Percentiles rank a stretch among this genome's conserved stretches.
These are phyloP conservation scores for Cerrena zonata DNA, from an alignment of 1,284 basidiomycete species.

Conservation along the genomic window DNA sequence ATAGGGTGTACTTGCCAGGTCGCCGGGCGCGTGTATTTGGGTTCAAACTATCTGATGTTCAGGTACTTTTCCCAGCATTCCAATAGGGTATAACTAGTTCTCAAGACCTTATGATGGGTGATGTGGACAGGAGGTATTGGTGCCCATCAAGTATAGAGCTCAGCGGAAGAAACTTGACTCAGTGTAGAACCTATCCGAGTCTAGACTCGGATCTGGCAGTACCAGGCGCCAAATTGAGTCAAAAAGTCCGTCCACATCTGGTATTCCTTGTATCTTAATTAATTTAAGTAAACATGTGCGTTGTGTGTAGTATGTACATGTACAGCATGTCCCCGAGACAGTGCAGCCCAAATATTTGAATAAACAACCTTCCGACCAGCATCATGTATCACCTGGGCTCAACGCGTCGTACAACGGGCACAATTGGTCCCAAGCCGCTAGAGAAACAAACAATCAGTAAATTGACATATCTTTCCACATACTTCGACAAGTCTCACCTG, in stretches of 20 bases:
- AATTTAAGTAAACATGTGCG: neutral
- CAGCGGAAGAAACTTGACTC: no score
- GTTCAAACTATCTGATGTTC: neutral
- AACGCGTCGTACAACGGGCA: constrained; percentile 19
- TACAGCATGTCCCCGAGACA: no score
- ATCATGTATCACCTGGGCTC: neutral
- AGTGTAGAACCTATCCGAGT: no score
- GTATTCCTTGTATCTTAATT: neutral
- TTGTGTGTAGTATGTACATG: no score
- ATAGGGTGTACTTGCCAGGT: neutral
- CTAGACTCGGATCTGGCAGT: no score
- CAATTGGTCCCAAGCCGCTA: constrained; percentile 16
- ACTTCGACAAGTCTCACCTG: constrained; percentile 8
- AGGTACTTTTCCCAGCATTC: neutral
- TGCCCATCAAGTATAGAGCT: no score
- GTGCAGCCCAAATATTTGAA: no score
- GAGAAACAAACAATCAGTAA: neutral
- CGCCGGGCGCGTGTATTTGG: neutral
- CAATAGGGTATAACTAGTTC: neutral
- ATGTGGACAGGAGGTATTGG: no score
- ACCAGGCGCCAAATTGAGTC: neutral
- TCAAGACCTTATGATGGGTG: neutral
- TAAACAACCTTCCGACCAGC: no score
- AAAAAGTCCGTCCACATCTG: neutral
- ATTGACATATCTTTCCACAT: neutral